Percentiles rank a stretch among this genome's conserved stretches.
Conservation (phyloP, 495 filamentous ascomycete genomes). For the Rostrohypoxylon terebratum region DNA sequence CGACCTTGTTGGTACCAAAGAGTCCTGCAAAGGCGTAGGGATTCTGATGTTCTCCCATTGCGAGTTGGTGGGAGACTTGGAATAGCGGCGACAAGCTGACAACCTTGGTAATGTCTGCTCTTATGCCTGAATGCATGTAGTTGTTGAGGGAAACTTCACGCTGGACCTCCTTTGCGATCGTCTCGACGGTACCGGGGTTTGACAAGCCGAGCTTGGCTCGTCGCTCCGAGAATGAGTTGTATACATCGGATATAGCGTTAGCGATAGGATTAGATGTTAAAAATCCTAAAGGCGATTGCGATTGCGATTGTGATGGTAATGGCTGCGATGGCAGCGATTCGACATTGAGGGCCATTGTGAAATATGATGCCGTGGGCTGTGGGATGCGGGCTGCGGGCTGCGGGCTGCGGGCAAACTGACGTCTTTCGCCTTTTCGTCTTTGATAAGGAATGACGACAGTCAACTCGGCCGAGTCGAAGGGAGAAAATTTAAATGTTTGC, state of each 20-base stretch:
- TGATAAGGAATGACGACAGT: conserved; percentile 28
- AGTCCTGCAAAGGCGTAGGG: conserved; percentile 95
- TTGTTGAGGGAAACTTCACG: conserved; percentile 95
- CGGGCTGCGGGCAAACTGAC: conserved; percentile 17
- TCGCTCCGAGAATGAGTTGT: conserved; percentile 83
- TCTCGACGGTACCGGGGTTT: conserved; percentile 93
- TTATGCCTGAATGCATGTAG: conserved; percentile 93
- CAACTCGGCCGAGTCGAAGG: conserved; percentile 12
- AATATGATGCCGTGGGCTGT: conserved; percentile 20
- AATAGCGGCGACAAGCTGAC: conserved; percentile 94
- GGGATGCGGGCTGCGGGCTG: neutral
- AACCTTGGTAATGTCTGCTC: conserved; percentile 94
- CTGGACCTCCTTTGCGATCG: conserved; percentile 90
- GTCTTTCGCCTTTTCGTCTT: conserved; percentile 19
- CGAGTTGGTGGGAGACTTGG: conserved; percentile 95
- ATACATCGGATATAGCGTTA: conserved; percentile 77
- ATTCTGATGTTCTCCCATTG: conserved; percentile 88
- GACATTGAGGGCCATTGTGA: conserved; percentile 58
- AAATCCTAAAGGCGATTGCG: conserved; percentile 71
- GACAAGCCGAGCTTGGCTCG: conserved; percentile 86
- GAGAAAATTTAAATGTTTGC: neutral
- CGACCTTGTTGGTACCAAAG: conserved; percentile 90
- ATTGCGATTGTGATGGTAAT: conserved; percentile 45
- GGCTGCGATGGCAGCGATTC: conserved; percentile 42
- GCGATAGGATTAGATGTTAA: conserved; percentile 78